Evolutionary conservation across 2,329 filamentous ascomycete genomes (phyloP), one percentile per base, ranked within the genome.

Genomic region (Colletotrichum plurivorum): DNA sequence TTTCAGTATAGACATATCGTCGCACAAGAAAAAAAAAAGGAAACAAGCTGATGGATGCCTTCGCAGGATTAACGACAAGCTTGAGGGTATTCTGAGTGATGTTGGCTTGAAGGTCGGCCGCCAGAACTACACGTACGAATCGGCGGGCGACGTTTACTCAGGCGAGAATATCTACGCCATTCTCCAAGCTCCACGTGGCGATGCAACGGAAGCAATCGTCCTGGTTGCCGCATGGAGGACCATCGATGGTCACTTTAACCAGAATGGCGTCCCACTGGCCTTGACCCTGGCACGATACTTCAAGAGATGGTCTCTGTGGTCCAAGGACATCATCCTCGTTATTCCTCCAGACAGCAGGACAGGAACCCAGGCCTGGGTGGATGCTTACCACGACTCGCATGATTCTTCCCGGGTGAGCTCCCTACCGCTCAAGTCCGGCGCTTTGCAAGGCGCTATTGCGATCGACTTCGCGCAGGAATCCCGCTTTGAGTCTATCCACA

Each of bases 231-330:
- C 95, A 2, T 97, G 95, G 94, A 90, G 87, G 77, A 98, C 95
- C 73, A 91, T 93, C 73, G 89, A 94, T 63, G 90, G 88, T 27
- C 87, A 92, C 73, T 82, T 95, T 73, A 99, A 99, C 81, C 87
- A 91, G 72, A 96, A 95, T 70, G 96, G 95, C 18, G 91, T 99
- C 6, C 92, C 94, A 8, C 87, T 99, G 39, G 91, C 94, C 2
- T 83, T 99, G 75, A 95, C 95, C 0, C 82, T 99, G 73, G 93
- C 94, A 31, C 90, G 96, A 73, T 99, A 99, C 81, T 98, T 99
- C 83, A 97, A 97, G 81, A 90, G 93, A 55, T 99, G 96, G 96
- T 98, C 94, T 61, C 87, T 99, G 31, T 99, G 96, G 96, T 98
- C 95, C 68, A 99, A 99, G 81, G 96, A 99, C 79, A 97, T 99